Percentiles rank a stretch among this genome's conserved stretches.
These are phyloP conservation scores for Suillus variegatus DNA, from an alignment of 768 basidiomycete genomes.

Conservation along the genomic window DNA sequence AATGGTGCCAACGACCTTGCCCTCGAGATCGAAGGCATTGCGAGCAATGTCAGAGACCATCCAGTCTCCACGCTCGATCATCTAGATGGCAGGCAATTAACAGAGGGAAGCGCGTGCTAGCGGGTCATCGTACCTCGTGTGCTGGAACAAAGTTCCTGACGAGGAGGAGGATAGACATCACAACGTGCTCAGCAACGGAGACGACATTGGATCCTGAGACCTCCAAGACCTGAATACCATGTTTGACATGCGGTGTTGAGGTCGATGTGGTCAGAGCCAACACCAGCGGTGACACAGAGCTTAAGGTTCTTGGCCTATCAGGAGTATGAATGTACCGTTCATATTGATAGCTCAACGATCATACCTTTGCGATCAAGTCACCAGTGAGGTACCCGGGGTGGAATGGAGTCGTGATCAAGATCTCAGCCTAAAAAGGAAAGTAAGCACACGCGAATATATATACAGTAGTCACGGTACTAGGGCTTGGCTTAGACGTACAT, in stretches of 20 bases:
- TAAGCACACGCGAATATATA: conserved; percentile 15
- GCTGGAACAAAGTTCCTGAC: conserved; percentile 90
- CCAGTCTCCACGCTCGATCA: conserved; percentile 88
- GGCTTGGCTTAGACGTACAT: conserved; percentile 47
- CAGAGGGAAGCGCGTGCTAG: background rate
- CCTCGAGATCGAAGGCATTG: conserved; percentile 86
- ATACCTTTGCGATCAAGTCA: conserved; percentile 68
- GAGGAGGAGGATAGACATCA: conserved; percentile 88
- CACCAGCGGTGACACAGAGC: conserved; percentile 87
- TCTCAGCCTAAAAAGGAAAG: conserved; percentile 56
- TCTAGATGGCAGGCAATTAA: conserved; percentile 37
- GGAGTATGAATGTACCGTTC: background rate
- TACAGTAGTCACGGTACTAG: background rate
- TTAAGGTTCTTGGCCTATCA: conserved; percentile 84
- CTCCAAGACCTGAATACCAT: conserved; percentile 79
- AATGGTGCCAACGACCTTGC: conserved; percentile 90
- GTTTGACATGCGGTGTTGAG: conserved; percentile 84
- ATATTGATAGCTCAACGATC: conserved; percentile 1
- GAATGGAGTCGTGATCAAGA: conserved; percentile 84
- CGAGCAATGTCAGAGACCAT: conserved; percentile 81
- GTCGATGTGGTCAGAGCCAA: conserved; percentile 90
- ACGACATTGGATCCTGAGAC: conserved; percentile 90
- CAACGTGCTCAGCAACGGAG: conserved; percentile 88
- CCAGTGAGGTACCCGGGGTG: conserved; percentile 83
- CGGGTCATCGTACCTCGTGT: conserved; percentile 61